Percentiles rank a stretch among this genome's conserved stretches.
phyloP scores from a whole-genome alignment of 495 filamentous ascomycete genomes.

The Penicillium pancosmium region DNA sequence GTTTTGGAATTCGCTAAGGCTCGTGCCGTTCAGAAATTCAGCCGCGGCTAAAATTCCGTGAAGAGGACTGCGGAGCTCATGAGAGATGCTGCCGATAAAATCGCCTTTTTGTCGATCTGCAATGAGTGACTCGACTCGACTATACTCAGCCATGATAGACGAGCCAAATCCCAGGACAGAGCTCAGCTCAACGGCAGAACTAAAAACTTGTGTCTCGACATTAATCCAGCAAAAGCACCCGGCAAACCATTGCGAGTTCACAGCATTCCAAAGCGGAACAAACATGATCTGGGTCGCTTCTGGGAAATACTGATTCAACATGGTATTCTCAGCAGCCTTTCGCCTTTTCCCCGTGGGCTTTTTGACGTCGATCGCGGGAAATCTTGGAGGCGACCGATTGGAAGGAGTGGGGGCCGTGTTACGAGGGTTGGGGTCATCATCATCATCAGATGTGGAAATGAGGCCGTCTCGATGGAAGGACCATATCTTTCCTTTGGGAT shows the following conservation, averaged over 20 bases:
- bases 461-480: slow-evolving; percentile 59
- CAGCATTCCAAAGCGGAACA: slow-evolving; percentile 71
- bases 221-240: slow-evolving; percentile 67
- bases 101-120: slow-evolving; percentile 69
- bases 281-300: slow-evolving; percentile 48
- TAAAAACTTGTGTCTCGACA: slow-evolving; percentile 45
- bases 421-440: slow-evolving; percentile 31
- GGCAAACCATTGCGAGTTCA: slow-evolving; percentile 67
- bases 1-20: slow-evolving; percentile 55
- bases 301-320: slow-evolving; percentile 51
- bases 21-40: slow-evolving; percentile 61
- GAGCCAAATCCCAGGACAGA: slow-evolving; percentile 67
- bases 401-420: slow-evolving; percentile 14
- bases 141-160: slow-evolving; percentile 69
- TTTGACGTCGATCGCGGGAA: slow-evolving; percentile 31
- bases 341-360: slow-evolving; percentile 40
- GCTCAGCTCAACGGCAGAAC: slow-evolving; percentile 44
- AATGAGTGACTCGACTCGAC: slow-evolving; percentile 59
- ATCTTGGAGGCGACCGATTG: slow-evolving; percentile 14
- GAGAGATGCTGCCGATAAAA: slow-evolving; percentile 77
- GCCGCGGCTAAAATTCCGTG: slow-evolving; percentile 74
- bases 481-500: slow-evolving; percentile 67
- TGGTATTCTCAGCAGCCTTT: slow-evolving; percentile 43
- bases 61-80: slow-evolving; percentile 77
- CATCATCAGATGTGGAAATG: slow-evolving; percentile 46